Evolutionary conservation across 306 rosid genomes (phyloP).

Genomic region (Hylodesmum podocarpum): DNA sequence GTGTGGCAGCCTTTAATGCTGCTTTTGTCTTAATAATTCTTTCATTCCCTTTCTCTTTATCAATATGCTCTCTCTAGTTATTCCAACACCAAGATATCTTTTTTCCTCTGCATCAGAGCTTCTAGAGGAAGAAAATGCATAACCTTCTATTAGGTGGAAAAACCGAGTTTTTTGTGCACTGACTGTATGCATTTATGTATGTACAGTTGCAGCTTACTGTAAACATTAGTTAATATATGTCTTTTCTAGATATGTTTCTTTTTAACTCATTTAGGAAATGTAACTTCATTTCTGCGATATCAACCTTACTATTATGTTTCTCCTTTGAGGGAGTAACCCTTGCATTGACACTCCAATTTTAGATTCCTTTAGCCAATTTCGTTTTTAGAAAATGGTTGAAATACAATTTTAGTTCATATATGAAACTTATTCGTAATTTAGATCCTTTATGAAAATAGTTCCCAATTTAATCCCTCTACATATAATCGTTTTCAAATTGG

Average conservation of each 20-base stretch:
- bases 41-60: neutral
- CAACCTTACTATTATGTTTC: neutral
- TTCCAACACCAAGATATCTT: neutral
- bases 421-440: neutral
- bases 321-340: neutral
- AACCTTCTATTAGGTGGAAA: neutral
- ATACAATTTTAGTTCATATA: neutral
- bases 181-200: neutral
- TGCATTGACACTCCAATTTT: neutral
- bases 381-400: neutral
- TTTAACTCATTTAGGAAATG: neutral
- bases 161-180: neutral
- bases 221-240: neutral
- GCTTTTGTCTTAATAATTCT: neutral
- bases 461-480: neutral
- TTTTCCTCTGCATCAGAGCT: neutral
- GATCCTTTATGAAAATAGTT: neutral
- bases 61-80: neutral
- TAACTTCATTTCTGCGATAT: neutral
- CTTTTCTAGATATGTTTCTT: neutral
- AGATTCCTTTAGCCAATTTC: neutral
- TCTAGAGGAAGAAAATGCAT: neutral
- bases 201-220: neutral
- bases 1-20: neutral
- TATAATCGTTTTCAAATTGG: neutral